phyloP scores from a whole-genome alignment of 352 stramenopile species.

The Phytopythium mirpurense region DNA sequence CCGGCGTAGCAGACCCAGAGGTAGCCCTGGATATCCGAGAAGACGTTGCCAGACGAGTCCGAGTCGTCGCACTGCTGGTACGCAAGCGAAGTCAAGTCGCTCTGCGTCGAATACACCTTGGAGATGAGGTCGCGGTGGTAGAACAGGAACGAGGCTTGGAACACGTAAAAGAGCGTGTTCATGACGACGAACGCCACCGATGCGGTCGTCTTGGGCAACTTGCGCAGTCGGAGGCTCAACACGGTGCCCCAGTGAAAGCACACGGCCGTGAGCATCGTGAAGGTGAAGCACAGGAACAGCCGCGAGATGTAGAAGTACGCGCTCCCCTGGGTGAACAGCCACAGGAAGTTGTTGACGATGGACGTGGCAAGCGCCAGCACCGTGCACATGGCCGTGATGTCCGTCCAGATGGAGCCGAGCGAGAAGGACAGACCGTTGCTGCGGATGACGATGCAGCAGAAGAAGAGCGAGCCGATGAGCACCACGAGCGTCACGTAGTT shows the following conservation, averaged over 20 bases:
- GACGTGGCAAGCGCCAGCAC: slow-evolving; percentile 63
- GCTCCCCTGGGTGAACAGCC: slow-evolving; percentile 56
- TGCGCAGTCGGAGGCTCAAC: slow-evolving; percentile 68
- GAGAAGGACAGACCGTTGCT: slow-evolving; percentile 82
- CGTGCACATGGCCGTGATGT: slow-evolving; percentile 83
- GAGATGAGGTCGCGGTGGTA: slow-evolving; percentile 62
- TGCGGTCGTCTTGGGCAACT: slow-evolving; percentile 63
- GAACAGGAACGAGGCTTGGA: slow-evolving; percentile 69
- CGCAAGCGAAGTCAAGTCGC: slow-evolving; percentile 55
- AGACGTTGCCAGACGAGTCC: slow-evolving; percentile 58
- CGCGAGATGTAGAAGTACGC: slow-evolving; percentile 83
- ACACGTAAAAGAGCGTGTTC: slow-evolving; percentile 78
- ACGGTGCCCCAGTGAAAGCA: slow-evolving; percentile 88
- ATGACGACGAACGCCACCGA: slow-evolving; percentile 59
- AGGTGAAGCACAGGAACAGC: slow-evolving; percentile 79
- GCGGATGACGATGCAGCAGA: slow-evolving; percentile 78
- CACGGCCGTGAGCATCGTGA: slow-evolving; percentile 85
- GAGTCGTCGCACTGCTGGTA: slow-evolving; percentile 68
- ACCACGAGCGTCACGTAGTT: slow-evolving; percentile 88
- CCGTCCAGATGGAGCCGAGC: slow-evolving; percentile 81
- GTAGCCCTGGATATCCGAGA: slow-evolving; percentile 85
- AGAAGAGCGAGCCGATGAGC: slow-evolving; percentile 72
- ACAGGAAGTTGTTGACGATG: slow-evolving; percentile 85
- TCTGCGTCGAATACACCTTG: slow-evolving; percentile 70
- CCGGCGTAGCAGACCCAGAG: slow-evolving; percentile 75